Conservation (phyloP, 345 rosid genomes). For the Aethionema arabicum region DNA sequence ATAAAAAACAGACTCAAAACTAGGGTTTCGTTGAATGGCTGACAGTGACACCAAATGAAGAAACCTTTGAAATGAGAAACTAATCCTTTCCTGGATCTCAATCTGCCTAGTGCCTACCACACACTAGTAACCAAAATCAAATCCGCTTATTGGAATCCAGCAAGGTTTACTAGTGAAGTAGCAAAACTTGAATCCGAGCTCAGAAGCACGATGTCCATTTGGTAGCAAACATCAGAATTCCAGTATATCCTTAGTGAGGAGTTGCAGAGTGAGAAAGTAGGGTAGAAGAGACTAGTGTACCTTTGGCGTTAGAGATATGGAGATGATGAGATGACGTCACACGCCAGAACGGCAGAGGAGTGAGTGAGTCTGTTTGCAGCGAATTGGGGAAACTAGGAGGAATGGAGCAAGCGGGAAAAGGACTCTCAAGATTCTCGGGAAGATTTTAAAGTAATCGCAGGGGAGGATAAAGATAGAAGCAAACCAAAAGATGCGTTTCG, state of each 20-base stretch:
- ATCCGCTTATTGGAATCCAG: too few relatives aligned
- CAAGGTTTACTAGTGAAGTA: too few relatives aligned
- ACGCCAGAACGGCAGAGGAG: background rate
- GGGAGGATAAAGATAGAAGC: slow-evolving; percentile 1
- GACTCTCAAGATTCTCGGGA: slow-evolving; percentile 7
- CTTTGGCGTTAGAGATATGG: slow-evolving; percentile 17
- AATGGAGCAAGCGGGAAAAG: slow-evolving; percentile 25
- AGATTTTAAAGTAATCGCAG: background rate
- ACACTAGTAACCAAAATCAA: too few relatives aligned
- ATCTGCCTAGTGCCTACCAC: too few relatives aligned
- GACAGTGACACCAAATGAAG: too few relatives aligned
- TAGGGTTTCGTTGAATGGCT: background rate
- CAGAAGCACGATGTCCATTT: too few relatives aligned
- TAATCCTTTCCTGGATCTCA: background rate
- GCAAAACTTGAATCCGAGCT: too few relatives aligned
- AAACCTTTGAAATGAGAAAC: background rate
- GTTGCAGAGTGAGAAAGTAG: background rate
- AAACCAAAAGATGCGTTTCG: background rate
- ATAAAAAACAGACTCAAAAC: background rate
- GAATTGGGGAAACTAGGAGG: background rate
- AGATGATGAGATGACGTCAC: slow-evolving; percentile 5
- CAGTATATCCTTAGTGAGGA: background rate
- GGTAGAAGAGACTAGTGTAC: slow-evolving; percentile 28
- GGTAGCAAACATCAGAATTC: background rate
- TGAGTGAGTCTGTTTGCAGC: background rate